Evolutionary conservation across 1,284 basidiomycete genomes (phyloP), one percentile per base, ranked within the genome.

Genomic region (Cryptococcus maquisensis): DNA sequence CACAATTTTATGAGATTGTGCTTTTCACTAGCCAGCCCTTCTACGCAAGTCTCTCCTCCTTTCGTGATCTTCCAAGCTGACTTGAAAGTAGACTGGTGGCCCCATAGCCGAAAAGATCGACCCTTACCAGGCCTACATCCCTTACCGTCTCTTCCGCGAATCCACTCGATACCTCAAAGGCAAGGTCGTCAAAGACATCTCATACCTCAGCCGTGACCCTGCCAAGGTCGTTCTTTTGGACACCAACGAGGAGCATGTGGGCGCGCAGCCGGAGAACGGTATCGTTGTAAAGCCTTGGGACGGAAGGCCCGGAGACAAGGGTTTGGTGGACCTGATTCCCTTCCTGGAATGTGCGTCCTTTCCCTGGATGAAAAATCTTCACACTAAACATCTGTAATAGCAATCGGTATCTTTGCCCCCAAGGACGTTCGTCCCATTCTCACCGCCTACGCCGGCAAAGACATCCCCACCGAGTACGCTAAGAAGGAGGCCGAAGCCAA

Each of bases 1-100:
- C 91, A 0, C 94, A 97, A 69, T 98, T 97, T 78, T 98, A 92
- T 76, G 95, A 98, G 79, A 86, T 98, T 59, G 94, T 98, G 21
- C 80, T 98, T 52, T 99, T 98, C 79, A 97, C 94, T 13, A 83
- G 86, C 9, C 92, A 97, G 77, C 85, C 90, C 51, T 81, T 84
- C 65, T 98, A 95, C 75, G 92, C 93, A 64, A 55, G 88, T 81
- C 20, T 32, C 1, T 47, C 45, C 28, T 15, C 26, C 4, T n/a
- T 36, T 18, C 8, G 18, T 35, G 13, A 26, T 15, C 23, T 6
- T 38, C 18, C 20, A 36, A 41, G 24, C 48, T 59, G 40, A 58
- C 24, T 32, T 45, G 15, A 36, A 37, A 20, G 3, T 21, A 95
- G 90, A 94, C 90, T 53, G 95, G 90, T 1, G 79, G 81, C 28